Evolutionary conservation across 345 rosid genomes (phyloP), one percentile per base, ranked within the genome.

Genomic region (Syzygium jambos): DNA sequence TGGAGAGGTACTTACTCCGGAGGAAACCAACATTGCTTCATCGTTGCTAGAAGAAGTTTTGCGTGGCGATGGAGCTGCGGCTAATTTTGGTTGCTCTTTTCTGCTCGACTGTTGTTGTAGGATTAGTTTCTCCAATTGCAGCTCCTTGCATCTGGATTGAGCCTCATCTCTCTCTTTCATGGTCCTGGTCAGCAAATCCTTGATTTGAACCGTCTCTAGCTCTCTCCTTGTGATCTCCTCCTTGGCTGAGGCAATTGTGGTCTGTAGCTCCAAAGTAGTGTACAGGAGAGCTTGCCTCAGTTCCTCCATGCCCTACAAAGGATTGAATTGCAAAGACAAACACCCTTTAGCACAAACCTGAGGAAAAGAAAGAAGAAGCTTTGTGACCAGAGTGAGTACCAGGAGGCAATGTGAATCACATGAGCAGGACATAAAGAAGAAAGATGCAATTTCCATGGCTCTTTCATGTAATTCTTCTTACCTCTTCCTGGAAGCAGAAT

Each of bases 151-250:
- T 86, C 87, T 90, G 16, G 65, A 27, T 61, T 87, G 92, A 7
- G 95, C 91, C 61, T 93, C 96, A 25, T 91, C 91, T 85, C 88
- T 92, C 87, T 94, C 95, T 82, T 90, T 90, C 17, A 89, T 85
- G 56, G 90, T 77, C 87, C 61, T 91, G 85, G 41, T 86, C 23
- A 94, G 56, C 46, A 88, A 90, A 73, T 93, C 93, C 78, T 90
- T 89, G 91, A 94, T 86, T 61, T 90, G 91, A 51, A 89, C 11
- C 51, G 93, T 59, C 65, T 94, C 95, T 54, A 86, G 16, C 59
- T 94, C 95, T 88, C 90, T 89, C 63, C 86, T 91, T 7, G 90
- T 61, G 30, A 93, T 90, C 88, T 94, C 96, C 61, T 93, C 95
- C 73, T 89, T 93, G 1, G 96, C 95, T 51, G 93, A 84, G 34